phyloP scores from a whole-genome alignment of 805 yeast genomes.

The Starmerella stigmatis region DNA sequence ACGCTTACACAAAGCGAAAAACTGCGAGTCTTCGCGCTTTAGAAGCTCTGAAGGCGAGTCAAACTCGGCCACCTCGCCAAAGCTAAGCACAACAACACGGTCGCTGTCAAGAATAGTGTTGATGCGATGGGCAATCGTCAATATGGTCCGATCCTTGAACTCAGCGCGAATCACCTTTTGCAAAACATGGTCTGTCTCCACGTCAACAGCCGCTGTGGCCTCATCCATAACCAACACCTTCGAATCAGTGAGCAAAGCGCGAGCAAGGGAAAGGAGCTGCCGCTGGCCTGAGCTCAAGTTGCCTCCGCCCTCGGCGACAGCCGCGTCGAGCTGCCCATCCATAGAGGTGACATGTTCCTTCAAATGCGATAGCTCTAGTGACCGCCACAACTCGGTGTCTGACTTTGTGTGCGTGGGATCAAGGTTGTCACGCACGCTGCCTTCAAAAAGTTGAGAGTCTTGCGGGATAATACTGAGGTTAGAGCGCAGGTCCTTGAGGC shows the following conservation, averaged over 20 bases:
- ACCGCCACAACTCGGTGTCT: constrained; percentile 78
- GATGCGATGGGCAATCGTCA: constrained; percentile 82
- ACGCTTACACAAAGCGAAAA: constrained; percentile 69
- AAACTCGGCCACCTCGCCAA: constrained; percentile 66
- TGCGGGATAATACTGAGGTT: constrained; percentile 81
- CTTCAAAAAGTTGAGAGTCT: constrained; percentile 86
- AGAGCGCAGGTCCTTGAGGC: constrained; percentile 67
- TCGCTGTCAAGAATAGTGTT: constrained; percentile 83
- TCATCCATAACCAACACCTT: constrained; percentile 74
- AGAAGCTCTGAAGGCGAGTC: constrained; percentile 62
- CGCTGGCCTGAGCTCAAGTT: constrained; percentile 82
- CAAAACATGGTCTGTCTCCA: constrained; percentile 67
- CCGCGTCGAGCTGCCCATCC: constrained; percentile 46
- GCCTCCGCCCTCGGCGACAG: constrained; percentile 66
- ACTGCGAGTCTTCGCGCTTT: constrained; percentile 54
- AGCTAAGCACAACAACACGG: constrained; percentile 60
- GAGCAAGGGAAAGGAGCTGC: constrained; percentile 72
- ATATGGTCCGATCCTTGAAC: constrained; percentile 64
- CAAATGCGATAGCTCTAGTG: constrained; percentile 66
- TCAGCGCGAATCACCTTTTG: constrained; percentile 70
- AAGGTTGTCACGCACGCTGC: constrained; percentile 71
- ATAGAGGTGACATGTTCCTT: constrained; percentile 50
- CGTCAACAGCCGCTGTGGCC: constrained; percentile 85
- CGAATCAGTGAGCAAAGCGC: constrained; percentile 68
- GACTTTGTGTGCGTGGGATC: constrained; percentile 64